These are phyloP conservation scores for Darksidea phi DNA, from an alignment of 495 filamentous ascomycete genomes.

Conservation along the genomic window DNA sequence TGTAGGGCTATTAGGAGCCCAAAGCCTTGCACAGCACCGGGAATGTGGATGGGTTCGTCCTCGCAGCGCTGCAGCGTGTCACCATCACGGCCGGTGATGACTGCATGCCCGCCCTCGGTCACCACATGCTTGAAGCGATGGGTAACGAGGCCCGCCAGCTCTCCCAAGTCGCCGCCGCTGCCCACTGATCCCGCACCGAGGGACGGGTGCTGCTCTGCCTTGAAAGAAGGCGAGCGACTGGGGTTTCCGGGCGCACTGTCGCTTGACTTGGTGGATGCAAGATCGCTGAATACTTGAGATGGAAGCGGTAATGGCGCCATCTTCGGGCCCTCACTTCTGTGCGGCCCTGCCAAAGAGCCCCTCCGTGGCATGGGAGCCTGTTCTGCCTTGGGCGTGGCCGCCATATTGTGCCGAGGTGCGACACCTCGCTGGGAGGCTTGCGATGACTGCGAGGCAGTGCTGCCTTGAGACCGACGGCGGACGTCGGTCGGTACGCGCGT, in stretches of 20 bases:
- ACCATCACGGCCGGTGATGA: conserved; percentile 77
- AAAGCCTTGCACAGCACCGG: conserved; percentile 86
- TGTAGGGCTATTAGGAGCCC: conserved; percentile 75
- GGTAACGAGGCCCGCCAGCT: conserved; percentile 54
- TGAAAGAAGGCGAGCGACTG: conserved; percentile 7
- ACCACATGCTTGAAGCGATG: conserved; percentile 76
- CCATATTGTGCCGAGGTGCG: background rate
- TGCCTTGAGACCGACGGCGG: conserved; percentile 29
- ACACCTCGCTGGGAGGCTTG: conserved; percentile 5
- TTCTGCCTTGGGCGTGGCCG: background rate
- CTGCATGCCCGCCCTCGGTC: conserved; percentile 77
- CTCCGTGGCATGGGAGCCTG: background rate
- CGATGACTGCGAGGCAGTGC: conserved; percentile 19
- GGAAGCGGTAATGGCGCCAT: conserved; percentile 15
- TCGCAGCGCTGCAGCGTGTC: conserved; percentile 74
- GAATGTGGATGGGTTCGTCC: conserved; percentile 91
- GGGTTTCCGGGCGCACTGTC: background rate
- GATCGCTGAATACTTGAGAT: conserved; percentile 37
- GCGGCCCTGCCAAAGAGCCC: background rate
- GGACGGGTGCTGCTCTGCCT: conserved; percentile 3
- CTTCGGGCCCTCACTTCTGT: conserved; percentile 6
- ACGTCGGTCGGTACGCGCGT: conserved; percentile 12
- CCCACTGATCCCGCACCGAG: conserved; percentile 16
- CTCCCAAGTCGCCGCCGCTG: conserved; percentile 35
- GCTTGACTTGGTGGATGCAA: conserved; percentile 22